Conservation (phyloP, 208 protist species). For the Zelonia costaricensis region DNA sequence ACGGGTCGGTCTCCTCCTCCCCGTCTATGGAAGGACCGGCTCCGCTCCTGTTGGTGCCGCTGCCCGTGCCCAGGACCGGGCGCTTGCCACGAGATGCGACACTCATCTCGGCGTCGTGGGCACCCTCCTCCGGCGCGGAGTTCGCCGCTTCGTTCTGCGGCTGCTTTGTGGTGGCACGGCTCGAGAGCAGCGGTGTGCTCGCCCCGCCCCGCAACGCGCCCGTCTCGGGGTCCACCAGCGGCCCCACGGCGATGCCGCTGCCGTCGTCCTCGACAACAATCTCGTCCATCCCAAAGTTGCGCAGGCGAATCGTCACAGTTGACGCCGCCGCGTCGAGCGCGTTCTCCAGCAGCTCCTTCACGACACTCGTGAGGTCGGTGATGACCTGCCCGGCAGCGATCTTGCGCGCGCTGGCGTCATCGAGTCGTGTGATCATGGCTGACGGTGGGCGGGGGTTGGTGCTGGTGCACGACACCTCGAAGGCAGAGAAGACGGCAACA, state of each 20-base stretch:
- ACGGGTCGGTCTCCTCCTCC: constrained; percentile 18
- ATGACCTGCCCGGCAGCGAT: constrained; percentile 87
- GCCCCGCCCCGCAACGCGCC: constrained; percentile 31
- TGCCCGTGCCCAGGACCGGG: too few species aligned
- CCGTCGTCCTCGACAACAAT: constrained; percentile 89
- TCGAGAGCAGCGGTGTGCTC: constrained; percentile 56
- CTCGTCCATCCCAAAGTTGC: constrained; percentile 64
- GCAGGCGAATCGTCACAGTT: constrained; percentile 58
- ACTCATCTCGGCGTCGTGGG: too few species aligned
- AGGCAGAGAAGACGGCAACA: not conserved
- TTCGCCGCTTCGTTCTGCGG: not conserved
- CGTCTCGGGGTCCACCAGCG: constrained; percentile 31
- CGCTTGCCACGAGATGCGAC: too few species aligned
- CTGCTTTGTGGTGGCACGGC: constrained; percentile 72
- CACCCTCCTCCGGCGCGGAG: too few species aligned
- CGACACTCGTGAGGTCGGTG: constrained; percentile 72
- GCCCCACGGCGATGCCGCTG: constrained; percentile 53
- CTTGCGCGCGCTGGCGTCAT: constrained; percentile 64
- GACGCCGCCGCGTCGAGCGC: constrained; percentile 74
- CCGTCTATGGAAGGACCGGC: too few species aligned
- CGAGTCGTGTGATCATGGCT: constrained; percentile 74
- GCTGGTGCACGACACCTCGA: not conserved
- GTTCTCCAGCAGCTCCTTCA: constrained; percentile 92
- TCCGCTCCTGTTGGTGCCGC: too few species aligned
- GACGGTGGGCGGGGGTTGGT: not conserved